Conservation (phyloP, 164 flowering plant genomes). For the Houttuynia cordata region DNA sequence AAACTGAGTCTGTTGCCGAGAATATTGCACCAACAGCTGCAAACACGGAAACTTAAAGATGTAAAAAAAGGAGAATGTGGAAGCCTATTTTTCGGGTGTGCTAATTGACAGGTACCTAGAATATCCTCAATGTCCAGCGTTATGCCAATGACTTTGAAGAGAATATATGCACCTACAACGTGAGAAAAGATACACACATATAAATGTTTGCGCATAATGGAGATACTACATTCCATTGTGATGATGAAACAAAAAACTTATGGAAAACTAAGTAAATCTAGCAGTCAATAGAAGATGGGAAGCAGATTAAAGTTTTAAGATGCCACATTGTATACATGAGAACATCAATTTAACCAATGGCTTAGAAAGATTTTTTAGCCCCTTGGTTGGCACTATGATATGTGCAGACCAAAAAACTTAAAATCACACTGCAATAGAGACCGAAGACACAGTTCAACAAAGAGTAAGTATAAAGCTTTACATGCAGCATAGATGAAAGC, state of each 20-base stretch:
- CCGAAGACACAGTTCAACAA: neutral
- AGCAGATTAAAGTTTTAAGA: no score
- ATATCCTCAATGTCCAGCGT: conserved; percentile 28
- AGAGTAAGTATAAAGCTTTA: neutral
- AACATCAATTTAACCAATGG: no score
- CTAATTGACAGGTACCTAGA: conserved; percentile 27
- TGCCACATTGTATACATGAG: no score
- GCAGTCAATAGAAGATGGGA: no score
- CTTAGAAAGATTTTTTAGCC: no score
- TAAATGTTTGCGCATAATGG: no score
- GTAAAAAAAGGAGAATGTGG: neutral
- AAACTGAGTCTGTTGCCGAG: conserved; percentile 88
- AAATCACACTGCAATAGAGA: neutral
- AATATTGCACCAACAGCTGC: conserved; percentile 85
- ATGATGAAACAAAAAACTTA: no score
- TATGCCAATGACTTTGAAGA: conserved; percentile 42
- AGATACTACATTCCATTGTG: no score
- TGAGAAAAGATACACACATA: no score
- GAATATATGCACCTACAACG: conserved; percentile 27
- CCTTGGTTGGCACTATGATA: neutral
- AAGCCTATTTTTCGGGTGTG: neutral
- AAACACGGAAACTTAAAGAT: neutral
- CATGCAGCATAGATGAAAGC: no score
- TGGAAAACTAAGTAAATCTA: no score
- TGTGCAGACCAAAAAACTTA: conserved; percentile 1